Evolutionary conservation across 1,284 basidiomycete genomes (phyloP), one percentile per base, ranked within the genome.

Genomic region (Trichosporon sp.): DNA sequence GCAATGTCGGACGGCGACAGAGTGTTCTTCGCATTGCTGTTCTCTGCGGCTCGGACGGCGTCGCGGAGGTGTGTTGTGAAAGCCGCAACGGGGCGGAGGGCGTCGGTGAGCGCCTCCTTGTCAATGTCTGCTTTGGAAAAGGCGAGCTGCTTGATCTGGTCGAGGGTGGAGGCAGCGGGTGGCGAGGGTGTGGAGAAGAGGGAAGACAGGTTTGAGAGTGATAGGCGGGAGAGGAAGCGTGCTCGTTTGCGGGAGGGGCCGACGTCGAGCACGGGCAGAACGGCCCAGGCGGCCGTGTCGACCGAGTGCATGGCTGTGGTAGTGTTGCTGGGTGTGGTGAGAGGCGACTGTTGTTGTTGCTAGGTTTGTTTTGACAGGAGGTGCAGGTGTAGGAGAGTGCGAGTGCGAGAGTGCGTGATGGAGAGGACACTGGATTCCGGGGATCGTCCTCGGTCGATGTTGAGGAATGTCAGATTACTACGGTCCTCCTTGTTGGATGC

Each of bases 221-320:
- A 25, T 11, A 25, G 49, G 7, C 25, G 49, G 16, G 27, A 16
- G 49, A 29, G 49, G 49, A 29, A 54, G 49, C 25, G 49, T 29
- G 25, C 49, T 9, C 49, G 49, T 27, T 54, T 54, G 49, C 27
- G 49, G 2, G 49, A 29, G 25, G 49, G 49, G 49, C 27, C 49
- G 25, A 54, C 27, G 49, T 54, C 49, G 49, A 54, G 49, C 27
- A 54, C 49, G 25, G 49, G 49, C 27, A 54, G 49, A 27, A 54
- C 49, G 14, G 49, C 49, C 49, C 49, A 54, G 27, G 49, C 49
- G 49, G 49, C 49, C 49, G 49, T 54, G 49, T 54, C 49, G 49
- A 54, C 25, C 27, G 49, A 23, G 49, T 29, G 19, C 49, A 54
- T 54, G 49, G 49, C n/a, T 29, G 49, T 16, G 16, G 49, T 5